phyloP scores from a whole-genome alignment of 495 filamentous ascomycete species.

The Ascobolus immersus region DNA sequence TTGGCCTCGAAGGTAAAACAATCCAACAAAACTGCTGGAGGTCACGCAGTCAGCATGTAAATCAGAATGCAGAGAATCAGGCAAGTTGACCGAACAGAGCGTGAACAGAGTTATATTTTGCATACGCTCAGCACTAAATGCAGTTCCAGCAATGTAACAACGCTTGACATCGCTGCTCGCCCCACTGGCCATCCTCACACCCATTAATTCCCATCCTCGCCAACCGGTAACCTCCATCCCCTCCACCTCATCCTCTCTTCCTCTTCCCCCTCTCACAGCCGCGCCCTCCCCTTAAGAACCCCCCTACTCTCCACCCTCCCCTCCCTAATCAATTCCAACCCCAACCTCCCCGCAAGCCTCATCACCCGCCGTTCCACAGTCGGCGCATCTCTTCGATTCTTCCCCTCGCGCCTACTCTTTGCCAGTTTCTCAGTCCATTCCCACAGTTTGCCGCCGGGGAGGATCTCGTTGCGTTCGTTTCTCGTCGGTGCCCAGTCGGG shows the following conservation, averaged over 20 bases:
- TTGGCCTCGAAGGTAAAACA: too few relatives aligned
- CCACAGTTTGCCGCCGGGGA: slow-evolving; percentile 55
- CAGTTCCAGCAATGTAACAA: too few relatives aligned
- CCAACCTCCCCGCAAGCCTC: slow-evolving; percentile 29
- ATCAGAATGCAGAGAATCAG: too few relatives aligned
- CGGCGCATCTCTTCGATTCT: slow-evolving; percentile 76
- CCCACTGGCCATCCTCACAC: neutral
- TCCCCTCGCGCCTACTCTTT: slow-evolving; percentile 59
- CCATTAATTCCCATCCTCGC: slow-evolving; percentile 1
- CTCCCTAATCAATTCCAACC: slow-evolving; percentile 24
- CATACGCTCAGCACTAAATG: too few relatives aligned
- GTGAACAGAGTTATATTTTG: too few relatives aligned
- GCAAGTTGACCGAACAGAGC: too few relatives aligned
- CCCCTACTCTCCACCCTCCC: slow-evolving; percentile 4
- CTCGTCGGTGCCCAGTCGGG: slow-evolving; percentile 54
- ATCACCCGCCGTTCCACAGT: slow-evolving; percentile 73
- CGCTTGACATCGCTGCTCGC: neutral
- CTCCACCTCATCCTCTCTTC: neutral
- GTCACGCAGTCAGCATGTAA: too few relatives aligned
- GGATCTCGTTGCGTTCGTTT: slow-evolving; percentile 34
- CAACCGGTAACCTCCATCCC: neutral
- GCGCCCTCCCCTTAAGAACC: neutral
- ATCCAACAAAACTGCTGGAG: too few relatives aligned
- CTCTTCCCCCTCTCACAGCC: neutral
- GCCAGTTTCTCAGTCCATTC: slow-evolving; percentile 73